Conservation (phyloP, 1,139 yeast genomes). For the Blastobotrys malaysiensis region DNA sequence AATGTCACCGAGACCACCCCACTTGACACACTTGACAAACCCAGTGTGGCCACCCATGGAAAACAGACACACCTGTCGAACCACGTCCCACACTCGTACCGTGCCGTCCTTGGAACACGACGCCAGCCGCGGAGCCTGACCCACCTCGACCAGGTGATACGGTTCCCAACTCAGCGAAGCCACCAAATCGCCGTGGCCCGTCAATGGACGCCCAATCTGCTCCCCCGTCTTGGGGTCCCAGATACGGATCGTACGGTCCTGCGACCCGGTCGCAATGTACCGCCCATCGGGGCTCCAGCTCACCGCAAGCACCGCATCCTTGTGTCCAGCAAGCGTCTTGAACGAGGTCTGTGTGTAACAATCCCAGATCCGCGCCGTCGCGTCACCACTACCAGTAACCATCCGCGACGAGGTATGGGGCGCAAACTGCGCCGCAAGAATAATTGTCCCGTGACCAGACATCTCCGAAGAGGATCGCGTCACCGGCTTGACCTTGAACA, state of each 20-base stretch:
- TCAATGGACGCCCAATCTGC: slow-evolving; percentile 64
- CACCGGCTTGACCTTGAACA: slow-evolving; percentile 86
- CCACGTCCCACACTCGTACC: slow-evolving; percentile 83
- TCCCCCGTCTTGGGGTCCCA: slow-evolving; percentile 83
- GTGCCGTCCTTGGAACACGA: slow-evolving; percentile 93
- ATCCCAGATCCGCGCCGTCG: slow-evolving; percentile 97
- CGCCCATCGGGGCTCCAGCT: slow-evolving; percentile 92
- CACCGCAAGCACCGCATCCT: slow-evolving; percentile 93
- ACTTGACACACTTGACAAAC: slow-evolving; percentile 87
- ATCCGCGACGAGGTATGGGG: slow-evolving; percentile 81
- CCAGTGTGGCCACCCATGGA: slow-evolving; percentile 86
- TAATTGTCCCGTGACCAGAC: slow-evolving; percentile 93
- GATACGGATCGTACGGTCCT: slow-evolving; percentile 82
- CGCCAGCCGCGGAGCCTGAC: slow-evolving; percentile 63
- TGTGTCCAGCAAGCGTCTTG: slow-evolving; percentile 74
- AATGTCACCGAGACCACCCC: slow-evolving; percentile 88
- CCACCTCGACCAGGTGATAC: slow-evolving; percentile 64
- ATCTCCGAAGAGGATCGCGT: slow-evolving; percentile 90
- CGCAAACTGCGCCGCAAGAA: slow-evolving; percentile 87
- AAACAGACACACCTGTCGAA: slow-evolving; percentile 58
- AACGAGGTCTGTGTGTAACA: slow-evolving; percentile 91
- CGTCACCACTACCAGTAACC: slow-evolving; percentile 97
- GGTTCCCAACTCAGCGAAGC: slow-evolving; percentile 95
- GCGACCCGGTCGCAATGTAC: slow-evolving; percentile 89
- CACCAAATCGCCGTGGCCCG: slow-evolving; percentile 87